phyloP scores from a whole-genome alignment of 2,329 filamentous ascomycete genomes.

The Chaetomiaceae sp. region DNA sequence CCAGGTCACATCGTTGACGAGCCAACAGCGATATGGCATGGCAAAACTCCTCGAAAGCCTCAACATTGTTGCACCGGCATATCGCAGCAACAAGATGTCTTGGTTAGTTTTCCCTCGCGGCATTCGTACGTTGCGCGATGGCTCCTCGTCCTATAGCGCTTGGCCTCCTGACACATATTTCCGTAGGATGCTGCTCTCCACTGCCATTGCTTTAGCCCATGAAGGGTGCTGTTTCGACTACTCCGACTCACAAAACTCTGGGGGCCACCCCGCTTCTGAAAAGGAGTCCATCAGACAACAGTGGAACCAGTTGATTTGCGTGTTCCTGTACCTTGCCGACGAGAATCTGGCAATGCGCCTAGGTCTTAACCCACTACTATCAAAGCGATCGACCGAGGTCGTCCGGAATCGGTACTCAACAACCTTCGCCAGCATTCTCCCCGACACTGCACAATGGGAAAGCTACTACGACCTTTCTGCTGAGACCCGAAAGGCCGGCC shows the following conservation, averaged over 20 bases:
- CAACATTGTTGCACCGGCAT: neutral
- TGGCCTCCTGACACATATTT: neutral
- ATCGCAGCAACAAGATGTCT: neutral
- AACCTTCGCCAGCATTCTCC: neutral
- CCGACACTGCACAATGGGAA: neutral
- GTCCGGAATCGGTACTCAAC: neutral
- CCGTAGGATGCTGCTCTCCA: constrained; percentile 1
- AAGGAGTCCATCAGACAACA: neutral
- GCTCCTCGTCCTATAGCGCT: no score
- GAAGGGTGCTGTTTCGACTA: neutral
- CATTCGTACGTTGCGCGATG: neutral
- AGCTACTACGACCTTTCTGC: neutral
- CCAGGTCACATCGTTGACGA: neutral
- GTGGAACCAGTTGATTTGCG: neutral
- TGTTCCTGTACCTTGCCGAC: neutral
- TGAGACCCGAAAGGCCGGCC: neutral
- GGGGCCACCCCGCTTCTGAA: neutral
- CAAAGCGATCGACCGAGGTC: neutral
- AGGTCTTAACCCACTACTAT: neutral
- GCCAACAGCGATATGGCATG: neutral
- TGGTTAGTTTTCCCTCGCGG: neutral
- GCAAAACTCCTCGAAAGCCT: neutral
- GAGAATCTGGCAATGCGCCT: neutral
- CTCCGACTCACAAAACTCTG: neutral
- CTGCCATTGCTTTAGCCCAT: neutral